Base-by-base conservation (phyloP, 2,329 filamentous ascomycete species). In the Trichoderma citrinoviride region DNA sequence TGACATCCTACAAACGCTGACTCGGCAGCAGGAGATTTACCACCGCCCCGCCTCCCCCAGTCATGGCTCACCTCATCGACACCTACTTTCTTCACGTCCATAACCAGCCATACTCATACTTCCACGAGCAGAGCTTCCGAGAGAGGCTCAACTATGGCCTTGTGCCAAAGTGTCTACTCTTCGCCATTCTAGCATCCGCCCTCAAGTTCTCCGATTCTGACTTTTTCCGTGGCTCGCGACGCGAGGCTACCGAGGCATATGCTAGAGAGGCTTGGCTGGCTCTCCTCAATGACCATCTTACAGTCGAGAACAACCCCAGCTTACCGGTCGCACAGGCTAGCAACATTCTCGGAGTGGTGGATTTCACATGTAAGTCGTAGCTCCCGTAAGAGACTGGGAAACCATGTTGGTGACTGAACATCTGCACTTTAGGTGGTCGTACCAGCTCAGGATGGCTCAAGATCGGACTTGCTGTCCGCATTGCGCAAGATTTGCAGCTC, bases 391-490 rank as follows among this genome's bases (percentile, higher is more conserved):
- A 37, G 33, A 4, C 33, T 14, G 12, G 29, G 12, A 3, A 14
- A 37, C 5, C 33, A 5, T 10, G 10, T 29, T 12, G 33, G 10
- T 37, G 10, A 23, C 23, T 37, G 5, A n/a, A 25, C 15, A 5
- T 3, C 7, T 37, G 33, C 14, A 14, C 19, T 44, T 41, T 19
- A 62, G 60, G 60, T 54, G 60, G 60, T 8, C 60, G 60, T 25
- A 62, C 60, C 15, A 62, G 60, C 10, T 62, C 60, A 23, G 60
- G 60, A 27, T 62, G 60, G 60, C 40, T 62, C 19, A 62, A 62
- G 49, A 62, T 62, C 44, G 60, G 60, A 8, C 60, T 62, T 62
- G 60, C 60, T n/a, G 49, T 62, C 25, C 60, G 60, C 40, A 62
- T 62, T 54, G 60, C 60, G 3, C 60, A 62, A 46, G 60, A 62